A percentile compares a stretch with the other conserved stretches of the same genome.
Conservation (phyloP, 2,329 filamentous ascomycete genomes). For the Calonectria pauciramosa region DNA sequence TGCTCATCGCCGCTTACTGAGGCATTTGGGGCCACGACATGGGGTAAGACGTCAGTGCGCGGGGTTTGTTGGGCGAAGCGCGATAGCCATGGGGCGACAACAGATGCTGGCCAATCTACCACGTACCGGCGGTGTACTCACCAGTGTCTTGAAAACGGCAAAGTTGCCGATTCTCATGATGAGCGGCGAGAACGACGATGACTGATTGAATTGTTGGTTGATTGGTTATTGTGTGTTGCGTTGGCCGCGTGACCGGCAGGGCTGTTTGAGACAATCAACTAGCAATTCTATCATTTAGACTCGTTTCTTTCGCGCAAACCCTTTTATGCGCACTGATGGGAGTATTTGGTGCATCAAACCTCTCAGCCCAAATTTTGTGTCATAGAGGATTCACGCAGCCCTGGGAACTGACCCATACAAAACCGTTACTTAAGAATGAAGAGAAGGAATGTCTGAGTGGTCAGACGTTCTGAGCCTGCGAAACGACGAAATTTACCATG, state of each 20-base stretch:
- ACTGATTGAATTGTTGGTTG: background rate
- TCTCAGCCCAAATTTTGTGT: too few species aligned
- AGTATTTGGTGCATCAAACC: background rate
- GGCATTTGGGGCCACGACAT: too few species aligned
- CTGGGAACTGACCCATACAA: too few species aligned
- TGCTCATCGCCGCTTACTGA: background rate
- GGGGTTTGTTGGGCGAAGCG: background rate
- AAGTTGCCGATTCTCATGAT: background rate
- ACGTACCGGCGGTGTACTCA: background rate
- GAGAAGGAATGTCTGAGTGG: too few species aligned
- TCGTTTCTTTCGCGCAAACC: background rate
- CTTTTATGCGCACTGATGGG: too few species aligned
- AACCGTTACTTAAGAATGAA: too few species aligned
- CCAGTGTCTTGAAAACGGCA: background rate
- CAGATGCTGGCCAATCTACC: background rate
- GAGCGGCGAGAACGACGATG: background rate
- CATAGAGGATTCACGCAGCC: too few species aligned
- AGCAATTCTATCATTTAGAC: background rate
- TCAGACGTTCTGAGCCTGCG: too few species aligned
- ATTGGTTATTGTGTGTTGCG: too few species aligned
- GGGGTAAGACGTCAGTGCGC: background rate
- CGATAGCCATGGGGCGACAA: too few species aligned
- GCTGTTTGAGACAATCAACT: background rate
- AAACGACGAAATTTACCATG: too few species aligned
- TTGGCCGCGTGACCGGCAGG: background rate